These are phyloP conservation scores for Viola odorata DNA, from an alignment of 345 rosid genomes.

Conservation along the genomic window DNA sequence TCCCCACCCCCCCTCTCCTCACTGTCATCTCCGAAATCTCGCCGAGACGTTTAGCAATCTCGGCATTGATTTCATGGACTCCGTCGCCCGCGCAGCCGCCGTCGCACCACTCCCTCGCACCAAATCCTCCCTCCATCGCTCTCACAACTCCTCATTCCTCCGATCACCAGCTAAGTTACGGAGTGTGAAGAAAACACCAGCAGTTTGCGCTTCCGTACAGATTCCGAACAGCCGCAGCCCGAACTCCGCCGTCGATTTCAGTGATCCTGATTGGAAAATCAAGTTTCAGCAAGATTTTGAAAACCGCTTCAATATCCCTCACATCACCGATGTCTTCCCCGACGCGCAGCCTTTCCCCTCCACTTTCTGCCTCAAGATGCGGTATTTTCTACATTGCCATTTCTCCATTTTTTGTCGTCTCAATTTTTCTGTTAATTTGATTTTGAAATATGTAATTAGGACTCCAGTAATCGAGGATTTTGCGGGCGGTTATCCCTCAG, in stretches of 20 bases:
- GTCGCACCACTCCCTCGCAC: neutral
- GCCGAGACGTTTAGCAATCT: neutral
- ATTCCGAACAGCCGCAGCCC: neutral
- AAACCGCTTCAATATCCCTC: constrained; percentile 70
- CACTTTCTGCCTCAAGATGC: constrained; percentile 79
- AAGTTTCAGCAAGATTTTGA: constrained; percentile 70
- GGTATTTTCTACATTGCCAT: constrained; percentile 4
- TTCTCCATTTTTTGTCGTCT: neutral
- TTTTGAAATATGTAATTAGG: constrained; percentile 23
- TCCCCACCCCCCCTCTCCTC: neutral
- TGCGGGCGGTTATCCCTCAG: constrained; percentile 74
- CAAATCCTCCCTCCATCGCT: neutral
- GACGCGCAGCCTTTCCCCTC: constrained; percentile 65
- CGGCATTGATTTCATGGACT: neutral
- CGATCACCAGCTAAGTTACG: neutral
- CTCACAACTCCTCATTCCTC: neutral
- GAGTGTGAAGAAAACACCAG: neutral
- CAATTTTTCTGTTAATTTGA: neutral
- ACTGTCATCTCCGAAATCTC: neutral
- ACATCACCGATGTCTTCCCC: constrained; percentile 62
- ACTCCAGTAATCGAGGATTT: constrained; percentile 64
- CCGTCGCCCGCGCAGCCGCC: neutral
- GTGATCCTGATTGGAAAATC: constrained; percentile 69
- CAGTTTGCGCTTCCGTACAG: neutral
- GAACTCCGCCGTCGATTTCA: constrained; percentile 44